Conservation (phyloP, 1,284 basidiomycete genomes). For the Cutaneotrichosporon arboriforme region DNA sequence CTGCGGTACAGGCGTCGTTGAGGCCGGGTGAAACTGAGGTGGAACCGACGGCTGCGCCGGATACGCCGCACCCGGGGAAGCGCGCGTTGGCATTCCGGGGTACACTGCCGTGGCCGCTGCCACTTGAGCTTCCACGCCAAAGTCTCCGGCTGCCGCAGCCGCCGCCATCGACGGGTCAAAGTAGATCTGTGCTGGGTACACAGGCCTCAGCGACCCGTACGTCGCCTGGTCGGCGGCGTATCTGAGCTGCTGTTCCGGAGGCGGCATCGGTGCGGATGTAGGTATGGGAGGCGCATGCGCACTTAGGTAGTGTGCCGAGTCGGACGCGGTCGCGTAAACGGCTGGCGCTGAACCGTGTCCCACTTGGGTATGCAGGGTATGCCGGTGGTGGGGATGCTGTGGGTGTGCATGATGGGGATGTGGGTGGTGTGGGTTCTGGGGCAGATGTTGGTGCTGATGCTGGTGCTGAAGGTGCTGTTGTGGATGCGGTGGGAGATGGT, state of each 20-base stretch:
- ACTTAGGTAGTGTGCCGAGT: conserved; percentile 11
- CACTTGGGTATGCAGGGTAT: neutral
- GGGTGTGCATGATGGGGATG: neutral
- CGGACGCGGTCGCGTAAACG: conserved; percentile 1
- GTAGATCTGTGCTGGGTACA: conserved; percentile 17
- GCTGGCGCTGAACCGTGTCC: neutral
- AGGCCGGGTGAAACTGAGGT: conserved; percentile 10
- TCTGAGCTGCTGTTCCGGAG: conserved; percentile 10
- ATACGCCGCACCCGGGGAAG: conserved; percentile 8
- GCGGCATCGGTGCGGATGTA: neutral
- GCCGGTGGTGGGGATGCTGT: neutral
- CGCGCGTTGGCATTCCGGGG: conserved; percentile 3
- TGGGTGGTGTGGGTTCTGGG: neutral
- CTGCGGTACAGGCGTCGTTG: conserved; percentile 13
- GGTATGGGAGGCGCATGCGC: conserved; percentile 3
- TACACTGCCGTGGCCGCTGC: neutral
- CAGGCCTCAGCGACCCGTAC: conserved; percentile 5
- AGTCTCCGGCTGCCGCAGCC: conserved; percentile 1
- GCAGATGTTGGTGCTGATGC: neutral
- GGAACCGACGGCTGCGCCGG: conserved; percentile 1
- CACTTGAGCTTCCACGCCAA: conserved; percentile 1
- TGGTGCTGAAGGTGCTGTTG: neutral
- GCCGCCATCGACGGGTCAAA: conserved; percentile 14
- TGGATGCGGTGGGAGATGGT: too few species aligned
- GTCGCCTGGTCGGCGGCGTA: conserved; percentile 6